Conservation (phyloP, 2,329 filamentous ascomycete species). For the Trichoderma oligosporum region DNA sequence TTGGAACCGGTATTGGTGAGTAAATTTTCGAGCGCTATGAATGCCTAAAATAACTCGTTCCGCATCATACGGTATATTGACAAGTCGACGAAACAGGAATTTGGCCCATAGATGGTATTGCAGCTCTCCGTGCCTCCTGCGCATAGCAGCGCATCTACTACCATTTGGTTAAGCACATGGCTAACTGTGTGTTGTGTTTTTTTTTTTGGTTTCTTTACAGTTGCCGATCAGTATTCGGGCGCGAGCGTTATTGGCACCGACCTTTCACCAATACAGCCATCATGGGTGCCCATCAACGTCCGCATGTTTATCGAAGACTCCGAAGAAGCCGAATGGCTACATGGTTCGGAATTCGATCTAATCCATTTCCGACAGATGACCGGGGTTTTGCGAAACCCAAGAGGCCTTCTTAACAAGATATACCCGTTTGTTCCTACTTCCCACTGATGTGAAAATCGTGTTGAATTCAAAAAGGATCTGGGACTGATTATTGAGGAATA, state of each 20-base stretch:
- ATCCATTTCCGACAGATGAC: conserved; percentile 51
- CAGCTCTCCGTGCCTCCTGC: not conserved
- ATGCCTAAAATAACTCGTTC: no score
- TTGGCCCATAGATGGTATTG: conserved; percentile 50
- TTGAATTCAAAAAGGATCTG: no score
- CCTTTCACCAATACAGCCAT: conserved; percentile 45
- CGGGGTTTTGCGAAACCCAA: conserved; percentile 48
- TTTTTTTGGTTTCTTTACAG: conserved; percentile 22
- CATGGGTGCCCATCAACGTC: conserved; percentile 56
- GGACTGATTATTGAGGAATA: conserved; percentile 23
- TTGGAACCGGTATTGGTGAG: conserved; percentile 49
- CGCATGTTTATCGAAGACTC: conserved; percentile 60
- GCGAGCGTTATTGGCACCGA: conserved; percentile 42
- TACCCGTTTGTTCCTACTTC: conserved; percentile 31
- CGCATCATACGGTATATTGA: no score
- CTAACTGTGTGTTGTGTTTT: not conserved
- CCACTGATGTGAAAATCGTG: not conserved
- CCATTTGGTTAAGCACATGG: conserved; percentile 13
- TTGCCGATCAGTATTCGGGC: conserved; percentile 41
- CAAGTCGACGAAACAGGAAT: conserved; percentile 31
- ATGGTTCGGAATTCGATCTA: conserved; percentile 52
- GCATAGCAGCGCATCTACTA: not conserved
- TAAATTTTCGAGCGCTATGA: not conserved
- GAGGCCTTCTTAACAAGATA: conserved; percentile 42
- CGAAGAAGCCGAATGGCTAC: conserved; percentile 53